Percentiles rank a stretch among this genome's conserved stretches.
These are phyloP conservation scores for Fraxinus angustifolia DNA, from an alignment of 305 asterid genomes.

Conservation along the genomic window DNA sequence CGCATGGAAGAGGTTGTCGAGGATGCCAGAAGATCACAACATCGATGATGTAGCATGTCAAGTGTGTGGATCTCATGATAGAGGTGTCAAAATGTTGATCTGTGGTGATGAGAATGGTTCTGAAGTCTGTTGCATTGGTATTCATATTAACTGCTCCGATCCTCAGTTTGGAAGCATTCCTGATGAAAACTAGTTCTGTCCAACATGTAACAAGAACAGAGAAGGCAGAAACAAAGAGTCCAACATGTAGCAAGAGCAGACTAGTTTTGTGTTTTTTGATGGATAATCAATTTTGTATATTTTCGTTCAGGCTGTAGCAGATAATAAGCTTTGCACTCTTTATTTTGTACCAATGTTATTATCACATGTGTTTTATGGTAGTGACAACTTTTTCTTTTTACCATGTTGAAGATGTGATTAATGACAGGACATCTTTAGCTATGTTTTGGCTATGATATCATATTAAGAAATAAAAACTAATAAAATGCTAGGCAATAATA, in stretches of 20 bases:
- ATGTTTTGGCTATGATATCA: background rate
- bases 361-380: background rate
- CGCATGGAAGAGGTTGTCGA: slow-evolving; percentile 44
- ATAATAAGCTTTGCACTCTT: background rate
- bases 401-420: background rate
- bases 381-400: background rate
- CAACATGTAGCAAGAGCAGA: background rate
- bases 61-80: slow-evolving; percentile 47
- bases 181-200: slow-evolving; percentile 65
- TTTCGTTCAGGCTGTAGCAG: background rate
- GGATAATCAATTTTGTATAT: background rate
- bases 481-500: background rate
- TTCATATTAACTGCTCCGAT: slow-evolving; percentile 54
- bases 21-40: slow-evolving; percentile 30
- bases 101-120: slow-evolving; percentile 52
- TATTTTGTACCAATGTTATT: background rate
- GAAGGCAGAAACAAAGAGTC: slow-evolving; percentile 6
- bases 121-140: slow-evolving; percentile 54
- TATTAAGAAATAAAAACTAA: background rate
- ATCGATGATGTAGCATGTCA: slow-evolving; percentile 44
- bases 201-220: slow-evolving; percentile 28
- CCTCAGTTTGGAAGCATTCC: slow-evolving; percentile 57
- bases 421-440: background rate
- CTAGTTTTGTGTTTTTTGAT: background rate
- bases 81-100: slow-evolving; percentile 65